phyloP scores from a whole-genome alignment of 2,329 filamentous ascomycete genomes.

The Ophiostoma piceae region DNA sequence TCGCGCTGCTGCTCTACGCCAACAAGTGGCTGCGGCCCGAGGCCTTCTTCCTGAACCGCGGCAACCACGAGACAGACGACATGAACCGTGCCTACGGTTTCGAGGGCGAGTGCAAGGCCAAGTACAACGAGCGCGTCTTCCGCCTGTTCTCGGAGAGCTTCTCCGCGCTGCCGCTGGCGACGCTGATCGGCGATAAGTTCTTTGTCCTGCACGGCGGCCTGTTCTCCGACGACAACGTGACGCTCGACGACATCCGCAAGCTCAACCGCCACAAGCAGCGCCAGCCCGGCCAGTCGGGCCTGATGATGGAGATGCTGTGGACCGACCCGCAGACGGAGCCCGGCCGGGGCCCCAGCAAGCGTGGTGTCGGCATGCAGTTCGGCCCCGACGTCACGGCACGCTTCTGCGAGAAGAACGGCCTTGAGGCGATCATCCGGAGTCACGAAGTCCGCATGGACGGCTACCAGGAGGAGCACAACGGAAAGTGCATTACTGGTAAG shows the following conservation, averaged over 20 bases:
- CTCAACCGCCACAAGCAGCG: constrained; percentile 41
- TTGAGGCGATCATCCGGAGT: constrained; percentile 91
- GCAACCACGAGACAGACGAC: constrained; percentile 98
- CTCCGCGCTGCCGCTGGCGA: constrained; percentile 86
- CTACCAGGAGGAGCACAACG: constrained; percentile 97
- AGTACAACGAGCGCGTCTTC: constrained; percentile 91
- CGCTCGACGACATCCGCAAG: constrained; percentile 78
- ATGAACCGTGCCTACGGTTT: constrained; percentile 99
- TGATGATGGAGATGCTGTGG: constrained; percentile 99
- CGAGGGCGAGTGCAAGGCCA: constrained; percentile 95
- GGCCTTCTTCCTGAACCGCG: constrained; percentile 90
- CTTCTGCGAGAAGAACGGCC: constrained; percentile 93
- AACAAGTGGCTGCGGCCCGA: constrained; percentile 93
- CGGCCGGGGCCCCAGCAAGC: constrained; percentile 89
- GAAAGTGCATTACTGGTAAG: constrained; percentile 85
- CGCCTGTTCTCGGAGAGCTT: constrained; percentile 98
- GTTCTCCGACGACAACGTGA: constrained; percentile 91
- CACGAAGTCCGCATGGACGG: constrained; percentile 99
- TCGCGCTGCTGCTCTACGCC: constrained; percentile 85
- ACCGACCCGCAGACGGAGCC: constrained; percentile 85
- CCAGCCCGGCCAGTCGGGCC: constrained; percentile 70
- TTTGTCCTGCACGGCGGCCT: constrained; percentile 90
- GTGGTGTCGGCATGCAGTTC: constrained; percentile 93
- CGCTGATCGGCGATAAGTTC: constrained; percentile 83
- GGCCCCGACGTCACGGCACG: constrained; percentile 92